A percentile compares a stretch with the other conserved stretches of the same genome.
Conservation (phyloP, 2,329 filamentous ascomycete genomes). For the Botrytis fabae region DNA sequence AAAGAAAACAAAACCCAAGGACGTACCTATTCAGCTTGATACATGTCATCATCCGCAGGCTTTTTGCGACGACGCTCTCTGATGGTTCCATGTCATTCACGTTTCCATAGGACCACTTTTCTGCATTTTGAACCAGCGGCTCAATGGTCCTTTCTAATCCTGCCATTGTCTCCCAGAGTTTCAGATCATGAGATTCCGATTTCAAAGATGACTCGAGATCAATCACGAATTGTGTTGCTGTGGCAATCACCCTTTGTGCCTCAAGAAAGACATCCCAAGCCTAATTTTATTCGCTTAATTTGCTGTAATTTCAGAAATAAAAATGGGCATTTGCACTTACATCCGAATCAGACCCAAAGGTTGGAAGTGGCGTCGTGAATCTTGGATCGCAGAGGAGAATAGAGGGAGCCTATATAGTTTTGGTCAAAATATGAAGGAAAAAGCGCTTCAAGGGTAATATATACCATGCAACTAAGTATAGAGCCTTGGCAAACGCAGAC, state of each 20-base stretch:
- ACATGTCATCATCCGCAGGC: conserved; percentile 49
- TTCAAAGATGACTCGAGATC: conserved; percentile 48
- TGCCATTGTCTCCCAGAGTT: conserved; percentile 42
- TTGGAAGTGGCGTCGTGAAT: conserved; percentile 49
- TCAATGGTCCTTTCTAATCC: conserved; percentile 35
- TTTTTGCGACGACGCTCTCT: conserved; percentile 47
- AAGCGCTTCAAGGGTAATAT: conserved; percentile 21
- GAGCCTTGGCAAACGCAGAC: conserved; percentile 52
- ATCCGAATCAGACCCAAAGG: conserved; percentile 46
- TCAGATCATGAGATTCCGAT: conserved; percentile 43
- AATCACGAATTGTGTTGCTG: conserved; percentile 50
- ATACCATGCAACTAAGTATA: conserved; percentile 52
- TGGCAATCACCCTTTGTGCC: conserved; percentile 50
- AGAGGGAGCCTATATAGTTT: conserved; percentile 44
- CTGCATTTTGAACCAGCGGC: conserved; percentile 31
- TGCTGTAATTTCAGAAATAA: neutral
- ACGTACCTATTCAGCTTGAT: conserved; percentile 45
- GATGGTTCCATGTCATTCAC: conserved; percentile 42
- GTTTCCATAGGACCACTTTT: conserved; percentile 33
- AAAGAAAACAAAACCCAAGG: neutral
- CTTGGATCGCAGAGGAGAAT: conserved; percentile 47
- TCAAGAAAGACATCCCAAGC: conserved; percentile 47
- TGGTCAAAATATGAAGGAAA: conserved; percentile 6
- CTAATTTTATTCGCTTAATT: conserved; percentile 27
- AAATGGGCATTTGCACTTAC: conserved; percentile 29